These are phyloP conservation scores for Daedalea quercina DNA, from an alignment of 768 basidiomycete genomes.

Conservation along the genomic window DNA sequence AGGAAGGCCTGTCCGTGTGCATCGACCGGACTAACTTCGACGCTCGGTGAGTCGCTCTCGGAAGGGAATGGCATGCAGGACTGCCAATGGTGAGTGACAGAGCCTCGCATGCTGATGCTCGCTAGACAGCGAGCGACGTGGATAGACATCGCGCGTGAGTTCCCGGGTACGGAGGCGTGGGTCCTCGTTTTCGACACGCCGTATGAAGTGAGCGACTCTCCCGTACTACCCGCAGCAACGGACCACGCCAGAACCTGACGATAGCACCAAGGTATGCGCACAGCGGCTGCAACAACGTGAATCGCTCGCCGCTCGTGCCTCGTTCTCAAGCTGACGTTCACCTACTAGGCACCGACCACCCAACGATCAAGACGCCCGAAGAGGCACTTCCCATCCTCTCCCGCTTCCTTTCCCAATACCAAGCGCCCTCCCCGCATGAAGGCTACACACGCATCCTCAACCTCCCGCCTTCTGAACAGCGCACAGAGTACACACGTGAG, in stretches of 20 bases:
- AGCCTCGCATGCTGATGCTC: neutral
- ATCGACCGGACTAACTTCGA: constrained; percentile 79
- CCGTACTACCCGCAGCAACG: neutral
- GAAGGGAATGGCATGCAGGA: neutral
- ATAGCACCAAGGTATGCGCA: constrained; percentile 47
- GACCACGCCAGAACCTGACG: constrained; percentile 1
- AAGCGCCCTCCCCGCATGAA: constrained; percentile 48
- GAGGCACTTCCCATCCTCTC: constrained; percentile 55
- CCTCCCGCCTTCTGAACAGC: constrained; percentile 30
- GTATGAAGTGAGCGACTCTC: constrained; percentile 49
- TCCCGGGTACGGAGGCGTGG: constrained; percentile 58
- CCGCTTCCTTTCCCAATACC: constrained; percentile 58
- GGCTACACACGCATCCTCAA: constrained; percentile 55
- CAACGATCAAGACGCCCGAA: constrained; percentile 62
- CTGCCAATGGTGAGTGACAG: neutral
- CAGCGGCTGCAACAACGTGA: constrained; percentile 53
- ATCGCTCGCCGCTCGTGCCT: constrained; percentile 18
- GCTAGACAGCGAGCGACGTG: constrained; percentile 65
- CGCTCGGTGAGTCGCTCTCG: constrained; percentile 34
- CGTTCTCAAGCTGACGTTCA: neutral
- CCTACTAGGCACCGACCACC: constrained; percentile 61
- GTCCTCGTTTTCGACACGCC: constrained; percentile 75
- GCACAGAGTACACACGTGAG: constrained; percentile 40
- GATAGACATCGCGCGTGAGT: constrained; percentile 65
- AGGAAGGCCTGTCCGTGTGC: constrained; percentile 62